Evolutionary conservation across 2,329 filamentous ascomycete genomes (phyloP), one percentile per base, ranked within the genome.

Genomic region (Pestalotiopsis fici): DNA sequence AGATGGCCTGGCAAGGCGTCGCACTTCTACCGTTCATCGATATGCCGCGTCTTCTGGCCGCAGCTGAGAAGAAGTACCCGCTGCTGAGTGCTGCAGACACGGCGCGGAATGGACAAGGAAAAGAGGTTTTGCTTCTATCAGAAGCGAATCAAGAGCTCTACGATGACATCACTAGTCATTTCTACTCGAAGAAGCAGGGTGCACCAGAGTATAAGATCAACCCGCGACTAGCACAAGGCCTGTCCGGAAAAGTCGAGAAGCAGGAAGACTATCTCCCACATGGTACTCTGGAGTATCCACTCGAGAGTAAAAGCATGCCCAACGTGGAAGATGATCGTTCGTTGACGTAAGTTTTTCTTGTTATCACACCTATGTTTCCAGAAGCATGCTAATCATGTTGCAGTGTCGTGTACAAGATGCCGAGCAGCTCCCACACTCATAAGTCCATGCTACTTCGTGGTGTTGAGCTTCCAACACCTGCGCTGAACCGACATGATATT

Each of bases 1-100:
- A 98, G 78, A 97, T 98, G 82, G 94, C 94, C 0, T 99, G 97
- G 96, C 95, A 98, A 78, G 96, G 96, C 70, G 92, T 99, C 65
- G 94, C 94, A 2, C 84, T 99, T 23, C 86, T 99, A 39, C 96
- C 96, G 0, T 99, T 98, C 78, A 99, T 99, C 74, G 95, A 99
- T 74, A 96, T 97, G 85, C 90, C 91, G 64, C 90, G 95, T 65
- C 83, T 99, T 21, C 84, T 99, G 9, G 85, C 87, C 21, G 95
- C 95, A 9, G 95, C 98, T 83, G 87, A 89, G 60, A 91, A 90
- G 70, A 94, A 92, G 74, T 97, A 98, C 75, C 92, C 92, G 6
- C 83, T 93, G 15, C 84, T 99, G 3, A 93, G 89, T 18, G 85
- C 89, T 0, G 93, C 94, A 59, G 96, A 98, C 75, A 83, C 85